Evolutionary conservation across 768 basidiomycete species (phyloP), one percentile per base, ranked within the genome.

Genomic region (Tylopilus balloui): DNA sequence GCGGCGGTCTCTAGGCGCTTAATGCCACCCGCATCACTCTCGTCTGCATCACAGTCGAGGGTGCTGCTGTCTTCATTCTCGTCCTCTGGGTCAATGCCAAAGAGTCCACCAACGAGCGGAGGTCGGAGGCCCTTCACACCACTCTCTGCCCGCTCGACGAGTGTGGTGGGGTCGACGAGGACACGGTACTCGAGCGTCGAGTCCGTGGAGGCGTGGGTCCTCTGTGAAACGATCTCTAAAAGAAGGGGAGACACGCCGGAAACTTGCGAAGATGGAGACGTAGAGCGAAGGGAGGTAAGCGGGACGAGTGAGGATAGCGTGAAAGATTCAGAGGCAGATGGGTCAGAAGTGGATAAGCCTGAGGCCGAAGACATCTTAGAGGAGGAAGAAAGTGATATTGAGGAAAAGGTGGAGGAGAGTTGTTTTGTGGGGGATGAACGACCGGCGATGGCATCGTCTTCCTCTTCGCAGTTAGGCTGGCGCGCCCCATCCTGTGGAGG

Each of bases 111-210:
- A 29, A 66, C 58, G 13, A 73, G 69, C 14, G 72, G 69, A 29
- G 72, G 72, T 3, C 89, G 76, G 17, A 75, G 69, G 8, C 86
- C 88, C 46, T 75, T 72, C 45, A 94, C 75, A 0, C 87, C 88
- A 0, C 74, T 75, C 55, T 82, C 83, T 12, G 83, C 78, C 0
- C 88, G 70, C 4, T 68, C 71, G 5, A 88, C 86, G 19, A 92
- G 76, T 39, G 77, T 74, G 6, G 73, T 73, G 0, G 88, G 91
- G 7, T 79, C 76, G 45, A 92, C 73, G 57, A 91, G 85, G 12
- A 94, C 69, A 1, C 92, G 85, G 56, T 91, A 92, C 65, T 95
- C 92, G 35, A 83, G 71, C 1, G 82, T 69, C 8, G 73, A 68
- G 56, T 90, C 88, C 0, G 88, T 89, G 11, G 78, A 88, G 0